Conservation (phyloP, 768 basidiomycete genomes). For the Phanerodontia chrysosporium region DNA sequence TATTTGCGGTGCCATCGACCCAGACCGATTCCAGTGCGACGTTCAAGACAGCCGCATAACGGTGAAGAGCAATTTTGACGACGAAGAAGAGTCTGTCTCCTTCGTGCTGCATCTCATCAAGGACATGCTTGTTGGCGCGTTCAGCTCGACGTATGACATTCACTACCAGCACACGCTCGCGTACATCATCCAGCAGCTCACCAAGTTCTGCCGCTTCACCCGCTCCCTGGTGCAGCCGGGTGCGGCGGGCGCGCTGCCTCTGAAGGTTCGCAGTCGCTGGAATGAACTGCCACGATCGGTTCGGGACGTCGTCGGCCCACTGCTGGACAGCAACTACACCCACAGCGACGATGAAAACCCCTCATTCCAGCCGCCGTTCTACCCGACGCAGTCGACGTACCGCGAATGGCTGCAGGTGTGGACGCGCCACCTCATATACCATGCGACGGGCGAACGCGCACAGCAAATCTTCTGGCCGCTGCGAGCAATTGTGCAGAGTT, state of each 20-base stretch:
- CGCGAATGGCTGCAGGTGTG: slow-evolving; percentile 95
- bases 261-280: slow-evolving; percentile 77
- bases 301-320: slow-evolving; percentile 79
- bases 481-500: slow-evolving; percentile 66
- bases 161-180: slow-evolving; percentile 86
- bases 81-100: slow-evolving; percentile 66
- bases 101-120: slow-evolving; percentile 87
- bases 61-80: slow-evolving; percentile 74
- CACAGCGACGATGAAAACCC: slow-evolving; percentile 25
- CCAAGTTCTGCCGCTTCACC: slow-evolving; percentile 84
- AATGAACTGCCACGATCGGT: slow-evolving; percentile 74
- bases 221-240: slow-evolving; percentile 59
- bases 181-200: slow-evolving; percentile 87
- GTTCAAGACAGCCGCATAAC: slow-evolving; percentile 60
- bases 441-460: slow-evolving; percentile 54
- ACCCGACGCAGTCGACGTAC: slow-evolving; percentile 72
- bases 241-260: slow-evolving; percentile 43
- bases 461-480: slow-evolving; percentile 74
- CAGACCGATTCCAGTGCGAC: slow-evolving; percentile 79
- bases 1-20: slow-evolving; percentile 89
- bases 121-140: slow-evolving; percentile 83
- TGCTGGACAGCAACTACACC: slow-evolving; percentile 68
- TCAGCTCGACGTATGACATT: slow-evolving; percentile 91
- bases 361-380: slow-evolving; percentile 65
- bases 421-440: slow-evolving; percentile 76